These are phyloP conservation scores for Xylariaceae sp. DNA, from an alignment of 2,329 filamentous ascomycete genomes.

Conservation along the genomic window DNA sequence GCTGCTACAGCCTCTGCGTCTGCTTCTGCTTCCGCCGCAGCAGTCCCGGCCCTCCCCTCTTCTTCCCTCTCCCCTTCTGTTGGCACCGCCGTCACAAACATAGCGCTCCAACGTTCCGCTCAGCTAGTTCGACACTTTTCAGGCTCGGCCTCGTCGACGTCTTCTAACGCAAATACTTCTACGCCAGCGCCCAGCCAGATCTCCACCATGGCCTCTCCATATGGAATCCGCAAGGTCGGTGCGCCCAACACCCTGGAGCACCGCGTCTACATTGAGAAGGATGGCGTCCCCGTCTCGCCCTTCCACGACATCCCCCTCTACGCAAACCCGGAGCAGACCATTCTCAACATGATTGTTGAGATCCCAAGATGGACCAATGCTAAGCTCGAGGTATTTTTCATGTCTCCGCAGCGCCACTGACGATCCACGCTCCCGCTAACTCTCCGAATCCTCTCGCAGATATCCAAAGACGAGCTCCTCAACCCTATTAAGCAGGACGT, in stretches of 20 bases:
- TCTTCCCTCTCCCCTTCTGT: slow-evolving; percentile 12
- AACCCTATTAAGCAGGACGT: slow-evolving; percentile 99
- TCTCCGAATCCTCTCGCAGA: slow-evolving; percentile 49
- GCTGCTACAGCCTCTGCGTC: not conserved
- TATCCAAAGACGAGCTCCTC: slow-evolving; percentile 96
- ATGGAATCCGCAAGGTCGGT: slow-evolving; percentile 80
- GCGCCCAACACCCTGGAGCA: slow-evolving; percentile 92
- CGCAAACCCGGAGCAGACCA: slow-evolving; percentile 90
- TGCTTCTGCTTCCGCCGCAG: slow-evolving; percentile 14
- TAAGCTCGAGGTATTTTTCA: slow-evolving; percentile 82
- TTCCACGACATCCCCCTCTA: slow-evolving; percentile 99
- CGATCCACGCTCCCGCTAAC: slow-evolving; percentile 10
- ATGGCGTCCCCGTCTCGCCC: slow-evolving; percentile 87
- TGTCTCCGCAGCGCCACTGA: not conserved
- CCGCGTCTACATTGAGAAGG: slow-evolving; percentile 96
- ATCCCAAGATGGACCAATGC: slow-evolving; percentile 99
- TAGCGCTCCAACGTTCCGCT: slow-evolving; percentile 48
- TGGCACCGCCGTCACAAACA: slow-evolving; percentile 30
- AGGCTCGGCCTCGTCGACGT: slow-evolving; percentile 32
- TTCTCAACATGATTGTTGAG: slow-evolving; percentile 99
- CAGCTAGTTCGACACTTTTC: slow-evolving; percentile 55
- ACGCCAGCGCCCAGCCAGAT: slow-evolving; percentile 11
- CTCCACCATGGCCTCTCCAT: slow-evolving; percentile 60
- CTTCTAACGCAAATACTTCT: slow-evolving; percentile 21
- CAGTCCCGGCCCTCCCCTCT: slow-evolving; percentile 5